These are phyloP conservation scores for Macroventuria anomochaeta DNA, from an alignment of 2,329 filamentous ascomycete species.

Conservation along the genomic window DNA sequence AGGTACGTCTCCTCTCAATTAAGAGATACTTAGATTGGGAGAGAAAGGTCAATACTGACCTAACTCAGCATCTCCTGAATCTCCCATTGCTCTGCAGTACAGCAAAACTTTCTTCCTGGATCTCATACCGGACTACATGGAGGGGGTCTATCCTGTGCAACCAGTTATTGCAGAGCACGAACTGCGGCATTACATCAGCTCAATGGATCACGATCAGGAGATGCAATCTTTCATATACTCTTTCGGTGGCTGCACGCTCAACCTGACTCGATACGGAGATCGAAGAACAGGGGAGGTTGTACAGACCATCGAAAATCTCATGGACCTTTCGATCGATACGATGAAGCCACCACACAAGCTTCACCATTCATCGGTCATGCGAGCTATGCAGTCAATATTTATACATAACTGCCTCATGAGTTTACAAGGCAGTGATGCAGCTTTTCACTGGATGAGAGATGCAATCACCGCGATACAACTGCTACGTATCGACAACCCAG, in stretches of 20 bases:
- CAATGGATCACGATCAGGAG: constrained; percentile 50
- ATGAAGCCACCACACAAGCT: constrained; percentile 49
- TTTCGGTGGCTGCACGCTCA: constrained; percentile 56
- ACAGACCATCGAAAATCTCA: constrained; percentile 42
- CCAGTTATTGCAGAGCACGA: constrained; percentile 55
- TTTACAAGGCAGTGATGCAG: constrained; percentile 56
- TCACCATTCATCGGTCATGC: constrained; percentile 53
- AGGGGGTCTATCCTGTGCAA: constrained; percentile 56
- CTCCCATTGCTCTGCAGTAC: constrained; percentile 28
- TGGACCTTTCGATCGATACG: constrained; percentile 46
- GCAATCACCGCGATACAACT: constrained; percentile 52
- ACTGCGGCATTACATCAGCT: constrained; percentile 42
- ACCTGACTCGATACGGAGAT: constrained; percentile 49
- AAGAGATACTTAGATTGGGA: neutral
- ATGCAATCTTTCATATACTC: constrained; percentile 54
- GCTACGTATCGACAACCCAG: constrained; percentile 51
- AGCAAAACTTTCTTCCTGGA: constrained; percentile 49
- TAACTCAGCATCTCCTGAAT: constrained; percentile 23
- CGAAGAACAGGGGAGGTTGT: constrained; percentile 41
- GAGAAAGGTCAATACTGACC: neutral
- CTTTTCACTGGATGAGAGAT: constrained; percentile 60
- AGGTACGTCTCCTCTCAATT: constrained; percentile 22
- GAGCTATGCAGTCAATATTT: constrained; percentile 60
- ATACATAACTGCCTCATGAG: constrained; percentile 61
- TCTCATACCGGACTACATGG: constrained; percentile 55